These are phyloP conservation scores for Corylus americana DNA, from an alignment of 306 rosid genomes.

Conservation along the genomic window DNA sequence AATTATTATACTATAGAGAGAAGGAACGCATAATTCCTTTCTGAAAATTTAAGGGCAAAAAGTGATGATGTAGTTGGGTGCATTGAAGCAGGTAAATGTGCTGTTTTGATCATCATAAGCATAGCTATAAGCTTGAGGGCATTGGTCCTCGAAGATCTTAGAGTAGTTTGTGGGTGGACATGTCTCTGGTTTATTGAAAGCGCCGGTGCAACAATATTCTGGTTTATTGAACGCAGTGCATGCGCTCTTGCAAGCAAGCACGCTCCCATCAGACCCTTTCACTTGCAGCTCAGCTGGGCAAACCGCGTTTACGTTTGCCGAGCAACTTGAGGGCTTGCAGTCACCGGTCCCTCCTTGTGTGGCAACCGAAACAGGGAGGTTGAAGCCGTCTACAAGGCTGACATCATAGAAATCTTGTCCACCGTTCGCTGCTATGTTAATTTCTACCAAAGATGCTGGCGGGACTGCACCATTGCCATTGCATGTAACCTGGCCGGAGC, in stretches of 20 bases:
- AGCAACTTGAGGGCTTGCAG: too few relatives aligned
- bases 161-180: slow-evolving; percentile 47
- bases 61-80: slow-evolving; percentile 38
- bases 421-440: slow-evolving; percentile 26
- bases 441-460: slow-evolving; percentile 39
- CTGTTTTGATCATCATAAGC: slow-evolving; percentile 39
- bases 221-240: too few relatives aligned
- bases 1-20: background rate
- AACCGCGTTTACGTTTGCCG: too few relatives aligned
- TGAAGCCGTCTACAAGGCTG: slow-evolving; percentile 47
- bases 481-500: slow-evolving; percentile 35
- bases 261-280: too few relatives aligned
- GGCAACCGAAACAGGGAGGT: slow-evolving; percentile 31
- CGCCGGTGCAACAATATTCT: too few relatives aligned
- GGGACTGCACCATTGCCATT: slow-evolving; percentile 41
- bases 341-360: background rate
- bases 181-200: background rate
- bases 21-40: background rate
- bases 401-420: slow-evolving; percentile 43
- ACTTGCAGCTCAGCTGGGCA: slow-evolving; percentile 2
- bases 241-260: too few relatives aligned
- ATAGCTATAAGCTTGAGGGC: slow-evolving; percentile 55
- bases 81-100: slow-evolving; percentile 38
- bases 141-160: slow-evolving; percentile 34
- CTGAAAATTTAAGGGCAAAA: slow-evolving; percentile 28